phyloP scores from a whole-genome alignment of 345 rosid species.

The Aquilaria sinensis region DNA sequence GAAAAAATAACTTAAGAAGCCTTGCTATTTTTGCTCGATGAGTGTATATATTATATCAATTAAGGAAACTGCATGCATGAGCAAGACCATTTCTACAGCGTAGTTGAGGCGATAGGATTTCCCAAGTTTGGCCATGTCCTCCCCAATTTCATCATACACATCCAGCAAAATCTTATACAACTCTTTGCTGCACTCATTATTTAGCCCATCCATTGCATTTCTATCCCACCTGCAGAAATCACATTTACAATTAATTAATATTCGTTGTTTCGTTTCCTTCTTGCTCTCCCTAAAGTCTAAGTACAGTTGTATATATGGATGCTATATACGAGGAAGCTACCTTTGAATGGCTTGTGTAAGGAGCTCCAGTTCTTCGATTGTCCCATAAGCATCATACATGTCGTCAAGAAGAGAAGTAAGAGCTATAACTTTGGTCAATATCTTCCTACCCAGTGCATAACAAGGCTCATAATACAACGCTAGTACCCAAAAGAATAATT shows the following conservation, averaged over 20 bases:
- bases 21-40: background rate
- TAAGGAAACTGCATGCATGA: too few species aligned
- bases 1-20: too few species aligned
- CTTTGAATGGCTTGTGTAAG: slow-evolving; percentile 17
- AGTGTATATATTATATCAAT: too few species aligned
- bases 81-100: background rate
- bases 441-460: slow-evolving; percentile 8
- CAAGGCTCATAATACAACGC: slow-evolving; percentile 18
- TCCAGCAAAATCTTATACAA: background rate
- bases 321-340: too few species aligned
- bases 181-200: background rate
- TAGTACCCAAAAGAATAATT: slow-evolving; percentile 20
- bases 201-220: background rate
- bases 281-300: too few species aligned
- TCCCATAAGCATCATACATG: slow-evolving; percentile 19
- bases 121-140: background rate
- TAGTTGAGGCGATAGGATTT: background rate
- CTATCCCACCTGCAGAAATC: background rate
- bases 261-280: too few species aligned
- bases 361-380: slow-evolving; percentile 16
- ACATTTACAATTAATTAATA: too few species aligned
- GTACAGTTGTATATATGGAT: too few species aligned
- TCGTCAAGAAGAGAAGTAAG: slow-evolving; percentile 18
- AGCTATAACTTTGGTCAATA: slow-evolving; percentile 11
- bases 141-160: background rate